phyloP scores from a whole-genome alignment of 192 early-diverging fungal species.

The Linnemannia elongata region DNA sequence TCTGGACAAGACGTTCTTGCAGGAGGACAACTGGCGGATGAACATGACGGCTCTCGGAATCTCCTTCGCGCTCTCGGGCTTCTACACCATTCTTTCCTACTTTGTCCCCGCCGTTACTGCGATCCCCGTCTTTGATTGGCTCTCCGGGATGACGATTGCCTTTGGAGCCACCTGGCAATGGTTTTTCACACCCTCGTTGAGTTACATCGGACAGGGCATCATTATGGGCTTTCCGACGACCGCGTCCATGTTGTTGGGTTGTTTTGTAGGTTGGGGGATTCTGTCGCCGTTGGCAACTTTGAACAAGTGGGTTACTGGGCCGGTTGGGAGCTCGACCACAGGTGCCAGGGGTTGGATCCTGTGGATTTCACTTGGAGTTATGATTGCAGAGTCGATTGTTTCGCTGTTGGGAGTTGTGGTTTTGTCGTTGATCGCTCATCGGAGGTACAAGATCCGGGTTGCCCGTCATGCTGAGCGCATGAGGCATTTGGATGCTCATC shows the following conservation, averaged over 20 bases:
- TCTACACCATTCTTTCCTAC: constrained; percentile 75
- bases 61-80: constrained; percentile 73
- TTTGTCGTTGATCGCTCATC: constrained; percentile 57
- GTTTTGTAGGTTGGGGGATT: constrained; percentile 81
- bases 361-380: constrained; percentile 84
- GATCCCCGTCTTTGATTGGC: constrained; percentile 71
- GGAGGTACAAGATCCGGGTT: constrained; percentile 23
- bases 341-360: constrained; percentile 84
- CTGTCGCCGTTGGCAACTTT: constrained; percentile 77
- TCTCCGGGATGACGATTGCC: constrained; percentile 61
- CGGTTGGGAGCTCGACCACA: constrained; percentile 75
- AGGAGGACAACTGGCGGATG: constrained; percentile 70
- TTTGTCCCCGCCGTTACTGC: constrained; percentile 69
- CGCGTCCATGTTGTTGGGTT: constrained; percentile 77
- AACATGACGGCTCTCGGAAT: constrained; percentile 68
- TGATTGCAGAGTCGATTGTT: constrained; percentile 80
- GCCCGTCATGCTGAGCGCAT: constrained; percentile 20
- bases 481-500: background rate
- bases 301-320: constrained; percentile 80
- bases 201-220: constrained; percentile 84
- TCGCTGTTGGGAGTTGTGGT: constrained; percentile 69
- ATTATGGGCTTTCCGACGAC: constrained; percentile 88
- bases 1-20: constrained; percentile 46
- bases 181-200: constrained; percentile 79
- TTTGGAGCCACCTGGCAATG: constrained; percentile 73